Percentiles rank a stretch among this genome's conserved stretches.
These are phyloP conservation scores for Ampelomyces quisqualis DNA, from an alignment of 2,329 filamentous ascomycete genomes.

Conservation along the genomic window DNA sequence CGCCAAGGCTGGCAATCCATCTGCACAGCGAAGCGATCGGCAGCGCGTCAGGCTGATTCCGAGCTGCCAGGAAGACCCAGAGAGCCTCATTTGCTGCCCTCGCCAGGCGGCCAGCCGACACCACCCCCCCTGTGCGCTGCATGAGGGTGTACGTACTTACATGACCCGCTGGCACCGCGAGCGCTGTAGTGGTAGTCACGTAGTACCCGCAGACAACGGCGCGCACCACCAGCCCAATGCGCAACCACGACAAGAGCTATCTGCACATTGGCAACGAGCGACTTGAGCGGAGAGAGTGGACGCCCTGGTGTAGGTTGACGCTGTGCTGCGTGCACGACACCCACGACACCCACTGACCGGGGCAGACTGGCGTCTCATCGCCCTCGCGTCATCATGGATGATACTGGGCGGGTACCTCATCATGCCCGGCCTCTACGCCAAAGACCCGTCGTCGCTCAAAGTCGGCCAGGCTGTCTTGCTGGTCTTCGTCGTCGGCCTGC, in stretches of 20 bases:
- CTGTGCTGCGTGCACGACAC: too few relatives aligned
- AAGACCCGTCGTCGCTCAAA: slow-evolving; percentile 39
- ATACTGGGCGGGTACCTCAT: slow-evolving; percentile 55
- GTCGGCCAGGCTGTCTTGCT: slow-evolving; percentile 45
- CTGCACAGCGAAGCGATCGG: slow-evolving; percentile 22
- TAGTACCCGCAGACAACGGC: slow-evolving; percentile 17
- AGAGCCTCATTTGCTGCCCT: slow-evolving; percentile 15
- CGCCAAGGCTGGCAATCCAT: slow-evolving; percentile 8
- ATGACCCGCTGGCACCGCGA: slow-evolving; percentile 13
- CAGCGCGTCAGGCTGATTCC: slow-evolving; percentile 27
- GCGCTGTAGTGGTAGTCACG: slow-evolving; percentile 6
- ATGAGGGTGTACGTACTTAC: slow-evolving; percentile 14
- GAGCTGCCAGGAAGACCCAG: slow-evolving; percentile 6
- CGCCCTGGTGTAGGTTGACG: too few relatives aligned
- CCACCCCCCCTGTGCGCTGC: slow-evolving; percentile 8
- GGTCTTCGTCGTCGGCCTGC: slow-evolving; percentile 50
- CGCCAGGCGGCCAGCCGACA: background rate
- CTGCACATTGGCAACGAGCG: slow-evolving; percentile 29
- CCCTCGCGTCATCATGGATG: slow-evolving; percentile 49
- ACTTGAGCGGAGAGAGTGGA: slow-evolving; percentile 20
- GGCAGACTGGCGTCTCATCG: slow-evolving; percentile 52
- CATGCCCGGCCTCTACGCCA: slow-evolving; percentile 51
- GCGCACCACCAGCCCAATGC: slow-evolving; percentile 32
- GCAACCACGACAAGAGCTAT: slow-evolving; percentile 33
- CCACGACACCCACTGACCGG: too few relatives aligned